A percentile compares a stretch with the other conserved stretches of the same genome.
Evolutionary conservation across 495 filamentous ascomycete genomes (phyloP).

Genomic region (Podospora conica): DNA sequence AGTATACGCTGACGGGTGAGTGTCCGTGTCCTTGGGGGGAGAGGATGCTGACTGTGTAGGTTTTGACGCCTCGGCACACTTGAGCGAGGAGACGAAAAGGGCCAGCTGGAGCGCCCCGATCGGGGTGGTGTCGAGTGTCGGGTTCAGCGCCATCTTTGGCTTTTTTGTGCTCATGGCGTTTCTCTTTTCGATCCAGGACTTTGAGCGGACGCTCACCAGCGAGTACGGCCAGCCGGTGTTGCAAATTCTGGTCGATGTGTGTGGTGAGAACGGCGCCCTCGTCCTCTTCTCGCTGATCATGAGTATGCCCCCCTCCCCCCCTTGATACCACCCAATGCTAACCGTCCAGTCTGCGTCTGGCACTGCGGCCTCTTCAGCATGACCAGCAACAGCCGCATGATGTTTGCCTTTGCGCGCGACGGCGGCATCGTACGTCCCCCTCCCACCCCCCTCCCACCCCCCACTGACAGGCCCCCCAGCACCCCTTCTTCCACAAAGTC

Average conservation of each 20-base stretch:
- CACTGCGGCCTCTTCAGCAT: constrained; percentile 54
- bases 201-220: constrained; percentile 37
- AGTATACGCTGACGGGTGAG: constrained; percentile 44
- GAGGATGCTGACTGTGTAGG: constrained; percentile 20
- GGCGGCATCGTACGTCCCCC: constrained; percentile 38
- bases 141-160: constrained; percentile 53
- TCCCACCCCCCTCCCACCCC: neutral
- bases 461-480: constrained; percentile 15
- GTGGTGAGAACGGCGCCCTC: constrained; percentile 49
- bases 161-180: constrained; percentile 56
- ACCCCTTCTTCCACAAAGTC: constrained; percentile 50
- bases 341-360: constrained; percentile 46
- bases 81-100: constrained; percentile 54
- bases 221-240: constrained; percentile 47
- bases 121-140: constrained; percentile 54
- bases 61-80: constrained; percentile 54
- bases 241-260: constrained; percentile 53
- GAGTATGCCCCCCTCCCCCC: constrained; percentile 12
- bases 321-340: neutral
- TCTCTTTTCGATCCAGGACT: constrained; percentile 56
- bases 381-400: constrained; percentile 58
- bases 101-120: constrained; percentile 57
- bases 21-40: neutral
- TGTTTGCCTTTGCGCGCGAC: constrained; percentile 56
- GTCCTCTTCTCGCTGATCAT: constrained; percentile 53